Base-by-base conservation (phyloP, 2,329 filamentous ascomycete genomes). In the Biscogniauxia mediterranea region DNA sequence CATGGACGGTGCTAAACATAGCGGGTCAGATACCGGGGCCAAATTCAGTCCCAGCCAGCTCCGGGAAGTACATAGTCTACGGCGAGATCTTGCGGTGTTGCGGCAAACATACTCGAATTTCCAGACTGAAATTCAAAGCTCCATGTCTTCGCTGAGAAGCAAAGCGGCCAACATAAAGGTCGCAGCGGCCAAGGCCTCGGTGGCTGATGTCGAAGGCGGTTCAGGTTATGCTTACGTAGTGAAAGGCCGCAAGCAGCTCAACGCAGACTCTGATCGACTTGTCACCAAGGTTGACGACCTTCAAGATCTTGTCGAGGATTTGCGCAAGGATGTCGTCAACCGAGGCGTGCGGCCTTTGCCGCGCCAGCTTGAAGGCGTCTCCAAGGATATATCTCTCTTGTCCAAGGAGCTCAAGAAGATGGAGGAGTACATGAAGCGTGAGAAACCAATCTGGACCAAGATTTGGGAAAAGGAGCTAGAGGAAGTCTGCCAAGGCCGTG, bases 391-490 rank as follows among this genome's bases (percentile, higher is more conserved):
- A 64, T 87, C 88, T 55, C 78, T 83, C 59, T 88, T 95, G 32
- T 90, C 88, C 55, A 89, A 92, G 72, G 93, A 97, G 72, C 86
- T 99, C 64, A 95, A 92, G 83, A 93, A 91, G 78, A 89, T 99
- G 84, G 91, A 97, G 73, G 93, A 97, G 17, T 96, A 91, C 80
- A 85, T 99, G 79, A 89, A 88, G 69, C 86, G 87, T 54, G 95
- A 99, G 83, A 97, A 97, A 76, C 95, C 95, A 0, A 83, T 97
- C 61, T 99, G 95, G 94, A 97, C 93, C 58, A 97, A 97, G 85
- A 96, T 98, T 66, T 99, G 95, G 95, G 94, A 98, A 84, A 93
- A 96, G 78, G 93, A 98, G 76, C 82, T 99, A 53, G 92, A 98
- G 76, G 89, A 94, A 57, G 94, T 99, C 2, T 98, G 95, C 78